A percentile compares a stretch with the other conserved stretches of the same genome.
phyloP scores from a whole-genome alignment of 2,329 filamentous ascomycete genomes.

The Botrytis hyacinthi region DNA sequence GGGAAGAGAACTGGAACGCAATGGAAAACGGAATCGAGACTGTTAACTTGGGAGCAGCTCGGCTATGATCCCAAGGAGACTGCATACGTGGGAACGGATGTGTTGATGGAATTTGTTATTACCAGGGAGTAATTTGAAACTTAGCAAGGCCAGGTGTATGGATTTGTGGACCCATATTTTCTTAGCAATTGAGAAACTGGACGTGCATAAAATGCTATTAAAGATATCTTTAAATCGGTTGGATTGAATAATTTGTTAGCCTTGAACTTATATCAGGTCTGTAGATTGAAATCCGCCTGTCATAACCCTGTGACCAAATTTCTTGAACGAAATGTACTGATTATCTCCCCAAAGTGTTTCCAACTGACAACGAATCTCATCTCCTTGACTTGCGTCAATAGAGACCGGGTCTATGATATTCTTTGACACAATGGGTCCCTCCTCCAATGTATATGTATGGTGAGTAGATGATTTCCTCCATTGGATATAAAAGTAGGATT shows the following conservation, averaged over 20 bases:
- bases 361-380: not conserved
- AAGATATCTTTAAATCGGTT: not conserved
- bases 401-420: not conserved
- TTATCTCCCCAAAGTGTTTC: not conserved
- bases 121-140: not conserved
- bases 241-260: not conserved
- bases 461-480: not conserved
- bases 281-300: not conserved
- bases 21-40: not conserved
- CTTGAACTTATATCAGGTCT: not conserved
- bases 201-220: too few relatives aligned
- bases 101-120: constrained; percentile 13
- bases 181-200: not conserved
- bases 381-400: not conserved
- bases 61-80: constrained; percentile 6
- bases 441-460: not conserved
- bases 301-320: not conserved
- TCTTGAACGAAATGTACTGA: not conserved
- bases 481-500: not conserved
- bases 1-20: not conserved
- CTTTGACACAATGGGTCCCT: not conserved
- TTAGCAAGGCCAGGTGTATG: not conserved
- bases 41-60: constrained; percentile 5
- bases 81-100: constrained; percentile 4
- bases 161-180: not conserved